Conservation (phyloP, 176 grass and related monocot species). For the Carex myosuroides region DNA sequence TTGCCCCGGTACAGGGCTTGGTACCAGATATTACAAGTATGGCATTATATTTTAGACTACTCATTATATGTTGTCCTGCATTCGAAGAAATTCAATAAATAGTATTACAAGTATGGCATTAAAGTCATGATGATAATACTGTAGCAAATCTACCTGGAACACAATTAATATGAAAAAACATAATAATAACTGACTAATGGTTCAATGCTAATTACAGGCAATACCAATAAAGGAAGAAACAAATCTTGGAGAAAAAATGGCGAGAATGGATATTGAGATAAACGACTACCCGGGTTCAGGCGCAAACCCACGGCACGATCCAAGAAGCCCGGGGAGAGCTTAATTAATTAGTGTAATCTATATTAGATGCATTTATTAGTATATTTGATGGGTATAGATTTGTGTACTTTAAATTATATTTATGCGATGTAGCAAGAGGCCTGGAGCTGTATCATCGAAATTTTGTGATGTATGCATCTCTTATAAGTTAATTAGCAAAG, state of each 20-base stretch:
- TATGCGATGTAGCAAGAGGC: background rate
- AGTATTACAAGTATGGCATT: background rate
- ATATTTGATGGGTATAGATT: background rate
- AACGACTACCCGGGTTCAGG: constrained; percentile 79
- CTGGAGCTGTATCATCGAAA: constrained; percentile 23
- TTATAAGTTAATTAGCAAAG: background rate
- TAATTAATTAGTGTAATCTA: background rate
- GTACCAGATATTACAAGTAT: background rate
- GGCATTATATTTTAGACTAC: background rate
- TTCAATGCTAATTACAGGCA: background rate
- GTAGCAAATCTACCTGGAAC: background rate
- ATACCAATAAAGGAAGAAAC: background rate
- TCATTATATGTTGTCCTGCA: background rate
- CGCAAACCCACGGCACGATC: constrained; percentile 73
- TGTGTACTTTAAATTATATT: background rate
- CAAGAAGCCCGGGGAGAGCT: constrained; percentile 51
- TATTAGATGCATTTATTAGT: constrained; percentile 4
- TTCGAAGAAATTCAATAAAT: background rate
- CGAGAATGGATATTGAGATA: constrained; percentile 59
- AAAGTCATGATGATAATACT: background rate
- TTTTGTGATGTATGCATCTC: constrained; percentile 25
- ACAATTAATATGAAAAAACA: background rate
- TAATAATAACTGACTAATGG: background rate
- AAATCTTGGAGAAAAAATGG: constrained; percentile 26
- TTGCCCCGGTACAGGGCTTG: background rate